Conservation (phyloP, 257 asterid genomes). For the Solanum ossicruentum region DNA sequence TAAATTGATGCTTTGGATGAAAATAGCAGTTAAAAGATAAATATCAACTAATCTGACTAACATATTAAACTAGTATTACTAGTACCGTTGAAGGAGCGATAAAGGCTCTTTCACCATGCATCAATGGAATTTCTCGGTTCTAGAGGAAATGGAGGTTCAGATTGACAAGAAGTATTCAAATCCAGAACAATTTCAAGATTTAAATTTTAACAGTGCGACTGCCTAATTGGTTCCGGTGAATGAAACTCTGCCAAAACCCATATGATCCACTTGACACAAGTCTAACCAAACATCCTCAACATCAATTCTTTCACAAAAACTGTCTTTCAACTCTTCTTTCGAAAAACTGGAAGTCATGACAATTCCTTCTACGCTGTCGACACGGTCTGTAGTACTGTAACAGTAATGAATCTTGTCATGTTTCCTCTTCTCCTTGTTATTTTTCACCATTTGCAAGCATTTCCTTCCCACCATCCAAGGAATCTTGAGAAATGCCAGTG, state of each 20-base stretch:
- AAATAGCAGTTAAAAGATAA: background rate
- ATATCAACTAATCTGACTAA: background rate
- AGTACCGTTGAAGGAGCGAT: background rate
- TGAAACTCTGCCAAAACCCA: constrained; percentile 94
- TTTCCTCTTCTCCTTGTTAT: constrained; percentile 12
- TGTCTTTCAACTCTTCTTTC: constrained; percentile 20
- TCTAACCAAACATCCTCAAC: constrained; percentile 61
- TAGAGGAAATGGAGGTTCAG: background rate
- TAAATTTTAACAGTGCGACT: background rate
- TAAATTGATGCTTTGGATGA: background rate
- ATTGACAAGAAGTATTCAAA: background rate
- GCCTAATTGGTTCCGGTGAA: constrained; percentile 35
- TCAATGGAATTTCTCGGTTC: background rate
- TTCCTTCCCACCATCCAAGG: constrained; percentile 77
- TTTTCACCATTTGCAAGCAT: constrained; percentile 25
- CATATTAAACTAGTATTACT: background rate
- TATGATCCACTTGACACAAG: constrained; percentile 48
- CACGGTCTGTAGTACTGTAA: background rate
- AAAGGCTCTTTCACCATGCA: background rate
- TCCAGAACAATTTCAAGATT: background rate
- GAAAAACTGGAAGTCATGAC: constrained; percentile 9
- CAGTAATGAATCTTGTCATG: background rate
- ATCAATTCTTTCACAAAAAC: constrained; percentile 33
- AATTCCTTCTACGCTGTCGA: constrained; percentile 12
- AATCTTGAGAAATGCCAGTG: constrained; percentile 57